Evolutionary conservation across 257 asterid genomes (phyloP), one percentile per base, ranked within the genome.

Genomic region (Solanum bukasovii): DNA sequence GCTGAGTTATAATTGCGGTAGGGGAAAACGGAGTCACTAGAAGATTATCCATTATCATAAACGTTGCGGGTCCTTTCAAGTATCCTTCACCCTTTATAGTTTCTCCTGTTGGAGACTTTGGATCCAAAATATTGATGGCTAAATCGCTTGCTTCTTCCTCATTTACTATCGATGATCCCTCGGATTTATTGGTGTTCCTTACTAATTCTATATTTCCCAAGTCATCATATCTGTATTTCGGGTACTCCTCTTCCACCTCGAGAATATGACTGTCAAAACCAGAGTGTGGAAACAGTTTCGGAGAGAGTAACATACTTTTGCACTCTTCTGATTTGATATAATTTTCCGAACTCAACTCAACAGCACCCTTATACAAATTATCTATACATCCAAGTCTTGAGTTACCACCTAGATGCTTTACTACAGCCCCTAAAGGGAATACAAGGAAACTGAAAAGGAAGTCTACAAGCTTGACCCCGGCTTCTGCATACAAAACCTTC

Each of bases 381-480:
- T 85, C 79, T n/a, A 85, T 37, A 49, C 87, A 85, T 9, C 61
- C 87, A 67, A 85, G 79, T 85, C n/a, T 67, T 25, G 87, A 85
- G 59, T 67, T 61, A 3, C 59, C 33, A 67, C 81, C 65, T 34
- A 37, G 35, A 65, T 65, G 81, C 87, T 85, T 85, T 65, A 85
- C 59, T 7, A 85, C 73, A 34, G 81, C 37, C 37, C 87, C 87
- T 85, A 85, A 65, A 0, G 87, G 79, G 59, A 85, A 67, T 1
- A 25, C 37, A 35, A 85, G 81, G 65, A 85, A 85, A 85, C 87
- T 85, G 73, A 85, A 85, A 61, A 85, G 59, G 87, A 67, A 27
- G 87, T 85, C 87, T 85, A 85, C 40, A 38, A 85, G 61, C 49
- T 85, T 42, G 35, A 85, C 81, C 65, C 87, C 87, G 7, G 87